Conservation (phyloP, 805 yeast genomes). For the Hanseniaspora valbyensis region DNA sequence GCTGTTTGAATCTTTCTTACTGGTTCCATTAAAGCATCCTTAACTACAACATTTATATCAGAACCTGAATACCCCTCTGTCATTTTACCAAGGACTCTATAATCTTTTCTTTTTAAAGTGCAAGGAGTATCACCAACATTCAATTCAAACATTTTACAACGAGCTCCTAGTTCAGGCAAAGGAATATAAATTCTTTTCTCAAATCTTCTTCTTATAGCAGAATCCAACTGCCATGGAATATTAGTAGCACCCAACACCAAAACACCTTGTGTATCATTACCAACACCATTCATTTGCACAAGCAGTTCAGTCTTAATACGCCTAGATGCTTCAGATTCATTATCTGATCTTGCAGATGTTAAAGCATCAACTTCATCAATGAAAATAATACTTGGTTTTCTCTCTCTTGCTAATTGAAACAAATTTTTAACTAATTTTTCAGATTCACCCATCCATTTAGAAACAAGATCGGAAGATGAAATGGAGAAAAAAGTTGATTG, state of each 20-base stretch:
- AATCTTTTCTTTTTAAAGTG: slow-evolving; percentile 60
- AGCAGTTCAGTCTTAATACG: slow-evolving; percentile 90
- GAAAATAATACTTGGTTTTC: slow-evolving; percentile 88
- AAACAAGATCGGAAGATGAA: slow-evolving; percentile 88
- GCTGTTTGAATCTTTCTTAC: slow-evolving; percentile 91
- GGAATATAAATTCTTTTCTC: slow-evolving; percentile 92
- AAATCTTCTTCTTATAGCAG: slow-evolving; percentile 93
- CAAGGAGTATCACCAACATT: slow-evolving; percentile 89
- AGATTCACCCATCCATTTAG: slow-evolving; percentile 99
- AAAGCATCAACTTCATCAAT: slow-evolving; percentile 97
- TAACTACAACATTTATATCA: slow-evolving; percentile 90
- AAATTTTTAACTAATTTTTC: slow-evolving; percentile 92
- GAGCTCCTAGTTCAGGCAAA: slow-evolving; percentile 84
- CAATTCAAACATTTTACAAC: slow-evolving; percentile 86
- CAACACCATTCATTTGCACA: slow-evolving; percentile 99
- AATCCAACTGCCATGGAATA: slow-evolving; percentile 97
- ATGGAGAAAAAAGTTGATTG: slow-evolving; percentile 94
- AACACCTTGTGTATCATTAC: slow-evolving; percentile 86
- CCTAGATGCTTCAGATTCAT: slow-evolving; percentile 91
- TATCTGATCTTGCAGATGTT: slow-evolving; percentile 97
- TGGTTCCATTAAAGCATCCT: slow-evolving; percentile 97
- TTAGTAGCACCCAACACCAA: slow-evolving; percentile 94
- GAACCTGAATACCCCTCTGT: slow-evolving; percentile 97
- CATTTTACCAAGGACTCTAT: slow-evolving; percentile 70
- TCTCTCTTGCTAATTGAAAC: slow-evolving; percentile 91